Conservation (phyloP, 208 protist genomes). For the Tritrichomonas musculus region DNA sequence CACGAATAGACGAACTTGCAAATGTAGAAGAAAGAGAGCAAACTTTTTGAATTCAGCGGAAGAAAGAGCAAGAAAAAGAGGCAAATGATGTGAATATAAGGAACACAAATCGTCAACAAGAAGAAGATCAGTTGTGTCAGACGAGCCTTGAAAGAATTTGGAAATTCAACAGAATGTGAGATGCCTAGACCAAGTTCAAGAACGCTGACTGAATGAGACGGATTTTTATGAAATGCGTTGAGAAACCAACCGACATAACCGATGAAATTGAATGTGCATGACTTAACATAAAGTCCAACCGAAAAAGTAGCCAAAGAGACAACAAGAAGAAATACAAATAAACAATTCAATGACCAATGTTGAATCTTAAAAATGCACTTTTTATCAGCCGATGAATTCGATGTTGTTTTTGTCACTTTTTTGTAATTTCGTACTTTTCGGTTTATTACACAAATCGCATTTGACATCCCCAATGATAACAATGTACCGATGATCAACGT, state of each 20-base stretch:
- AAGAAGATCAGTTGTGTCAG: constrained; percentile 51
- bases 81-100: constrained; percentile 51
- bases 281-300: background rate
- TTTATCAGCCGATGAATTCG: too few species aligned
- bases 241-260: background rate
- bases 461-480: background rate
- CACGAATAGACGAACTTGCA: constrained; percentile 70
- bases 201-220: background rate
- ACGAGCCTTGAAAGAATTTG: constrained; percentile 32
- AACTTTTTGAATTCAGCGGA: constrained; percentile 46
- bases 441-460: background rate
- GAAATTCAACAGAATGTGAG: background rate
- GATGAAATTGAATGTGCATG: background rate
- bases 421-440: background rate
- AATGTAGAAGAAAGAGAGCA: constrained; percentile 45
- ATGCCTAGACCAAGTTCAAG: background rate
- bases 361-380: background rate
- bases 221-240: background rate
- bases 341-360: too few species aligned
- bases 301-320: background rate
- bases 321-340: too few species aligned
- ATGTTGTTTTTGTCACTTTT: too few species aligned
- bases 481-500: background rate
- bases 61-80: constrained; percentile 57
- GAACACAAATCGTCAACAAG: constrained; percentile 52